Conservation (phyloP, 768 basidiomycete species). For the Clitopilus hobsonii region DNA sequence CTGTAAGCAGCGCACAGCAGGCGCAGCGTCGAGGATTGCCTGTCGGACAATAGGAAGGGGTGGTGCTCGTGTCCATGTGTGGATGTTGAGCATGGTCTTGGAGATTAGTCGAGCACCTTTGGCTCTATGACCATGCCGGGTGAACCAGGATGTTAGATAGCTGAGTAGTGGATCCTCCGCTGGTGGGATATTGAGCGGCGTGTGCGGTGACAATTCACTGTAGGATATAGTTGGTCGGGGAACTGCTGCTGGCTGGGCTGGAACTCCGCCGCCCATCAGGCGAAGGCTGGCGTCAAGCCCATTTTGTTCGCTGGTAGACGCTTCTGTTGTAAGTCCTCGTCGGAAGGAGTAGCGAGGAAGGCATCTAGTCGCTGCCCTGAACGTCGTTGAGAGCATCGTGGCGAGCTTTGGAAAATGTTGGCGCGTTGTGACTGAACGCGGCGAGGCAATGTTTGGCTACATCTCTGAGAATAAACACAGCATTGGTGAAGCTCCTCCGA, state of each 20-base stretch:
- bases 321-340: constrained; percentile 10
- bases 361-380: constrained; percentile 10
- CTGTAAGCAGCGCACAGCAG: constrained; percentile 59
- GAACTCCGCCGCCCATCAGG: constrained; percentile 9
- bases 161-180: constrained; percentile 69
- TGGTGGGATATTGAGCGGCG: constrained; percentile 58
- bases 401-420: constrained; percentile 9
- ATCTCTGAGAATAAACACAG: neutral
- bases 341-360: constrained; percentile 12
- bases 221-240: constrained; percentile 2
- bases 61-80: constrained; percentile 69
- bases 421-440: neutral
- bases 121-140: constrained; percentile 61
- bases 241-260: neutral
- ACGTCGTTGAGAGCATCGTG: constrained; percentile 9
- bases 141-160: constrained; percentile 59
- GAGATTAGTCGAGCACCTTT: constrained; percentile 53
- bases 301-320: constrained; percentile 11
- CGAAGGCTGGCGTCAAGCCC: constrained; percentile 13
- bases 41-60: constrained; percentile 75
- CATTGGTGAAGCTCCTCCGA: no score
- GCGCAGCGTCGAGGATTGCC: constrained; percentile 66
- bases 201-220: neutral
- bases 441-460: neutral
- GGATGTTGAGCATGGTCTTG: constrained; percentile 65